phyloP scores from a whole-genome alignment of 108 stramenopile genomes.

The Schizochytrium sp. region DNA sequence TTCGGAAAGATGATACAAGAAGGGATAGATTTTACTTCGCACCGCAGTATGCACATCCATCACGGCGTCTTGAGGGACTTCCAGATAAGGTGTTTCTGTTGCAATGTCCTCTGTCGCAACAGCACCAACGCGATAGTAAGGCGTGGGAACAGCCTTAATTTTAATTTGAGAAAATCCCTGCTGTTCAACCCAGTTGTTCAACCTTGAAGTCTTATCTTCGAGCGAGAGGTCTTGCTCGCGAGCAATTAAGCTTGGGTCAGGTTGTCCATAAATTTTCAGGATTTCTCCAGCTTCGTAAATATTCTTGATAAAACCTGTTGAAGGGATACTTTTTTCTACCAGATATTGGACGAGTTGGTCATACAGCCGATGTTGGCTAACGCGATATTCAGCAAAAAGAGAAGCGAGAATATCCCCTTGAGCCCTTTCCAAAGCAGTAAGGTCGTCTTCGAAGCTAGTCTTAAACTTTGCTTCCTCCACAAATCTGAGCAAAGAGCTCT shows the following conservation, averaged over 20 bases:
- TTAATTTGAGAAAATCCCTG: conserved; percentile 71
- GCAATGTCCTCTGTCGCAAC: conserved; percentile 75
- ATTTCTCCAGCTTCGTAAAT: background rate
- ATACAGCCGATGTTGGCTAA: no score
- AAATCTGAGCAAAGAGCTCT: background rate
- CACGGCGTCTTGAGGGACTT: conserved; percentile 70
- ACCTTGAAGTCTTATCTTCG: conserved; percentile 63
- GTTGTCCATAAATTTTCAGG: background rate
- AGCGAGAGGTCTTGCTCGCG: conserved; percentile 49
- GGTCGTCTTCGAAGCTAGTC: no score
- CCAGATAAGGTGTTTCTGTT: conserved; percentile 75
- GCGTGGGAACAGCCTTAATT: conserved; percentile 69
- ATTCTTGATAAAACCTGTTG: background rate
- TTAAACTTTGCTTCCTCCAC: background rate
- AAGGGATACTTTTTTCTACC: no score
- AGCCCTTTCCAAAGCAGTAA: no score
- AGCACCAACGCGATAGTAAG: conserved; percentile 74
- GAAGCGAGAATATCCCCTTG: no score
- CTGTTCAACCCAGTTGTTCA: conserved; percentile 73
- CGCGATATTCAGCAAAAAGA: no score
- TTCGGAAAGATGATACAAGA: conserved; percentile 60
- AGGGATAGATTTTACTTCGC: conserved; percentile 53
- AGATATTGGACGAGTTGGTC: no score
- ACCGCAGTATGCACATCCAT: conserved; percentile 73
- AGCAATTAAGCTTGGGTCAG: background rate